These are phyloP conservation scores for Linum trigynum DNA, from an alignment of 345 rosid species.

Conservation along the genomic window DNA sequence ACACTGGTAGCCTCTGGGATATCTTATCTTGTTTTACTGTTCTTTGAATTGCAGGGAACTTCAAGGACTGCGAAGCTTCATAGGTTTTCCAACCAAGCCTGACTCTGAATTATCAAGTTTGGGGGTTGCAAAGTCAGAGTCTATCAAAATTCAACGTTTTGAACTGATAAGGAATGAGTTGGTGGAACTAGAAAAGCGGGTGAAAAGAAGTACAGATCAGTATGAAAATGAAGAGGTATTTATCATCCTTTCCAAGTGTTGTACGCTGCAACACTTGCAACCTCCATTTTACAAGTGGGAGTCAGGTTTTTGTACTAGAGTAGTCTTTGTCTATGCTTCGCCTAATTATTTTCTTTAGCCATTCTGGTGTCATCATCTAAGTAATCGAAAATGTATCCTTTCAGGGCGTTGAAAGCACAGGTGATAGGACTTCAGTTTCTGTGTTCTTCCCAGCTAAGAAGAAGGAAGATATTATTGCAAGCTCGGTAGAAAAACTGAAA, in stretches of 20 bases:
- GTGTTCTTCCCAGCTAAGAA: conserved; percentile 44
- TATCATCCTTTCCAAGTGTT: conserved; percentile 4
- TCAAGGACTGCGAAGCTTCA: conserved; percentile 57
- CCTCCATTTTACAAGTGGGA: background rate
- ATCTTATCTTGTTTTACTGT: conserved; percentile 1
- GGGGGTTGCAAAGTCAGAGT: conserved; percentile 35
- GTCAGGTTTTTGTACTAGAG: background rate
- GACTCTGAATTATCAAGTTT: conserved; percentile 26
- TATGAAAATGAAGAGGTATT: conserved; percentile 60
- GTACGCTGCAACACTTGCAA: background rate
- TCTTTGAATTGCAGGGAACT: conserved; percentile 31
- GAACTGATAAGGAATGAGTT: conserved; percentile 79
- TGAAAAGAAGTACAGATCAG: conserved; percentile 61
- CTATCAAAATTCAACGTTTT: conserved; percentile 62
- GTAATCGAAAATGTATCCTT: conserved; percentile 15
- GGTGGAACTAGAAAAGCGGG: conserved; percentile 85
- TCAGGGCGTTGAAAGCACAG: conserved; percentile 40
- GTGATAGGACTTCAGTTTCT: conserved; percentile 25
- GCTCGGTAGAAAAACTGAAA: conserved; percentile 72
- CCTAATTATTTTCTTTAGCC: background rate
- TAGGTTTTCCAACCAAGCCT: conserved; percentile 30
- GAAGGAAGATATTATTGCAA: conserved; percentile 59
- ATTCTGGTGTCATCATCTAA: conserved; percentile 12
- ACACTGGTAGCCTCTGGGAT: background rate
- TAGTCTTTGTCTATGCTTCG: background rate